Conservation (phyloP, 306 rosid species). For the Hippophae gyantsensis region DNA sequence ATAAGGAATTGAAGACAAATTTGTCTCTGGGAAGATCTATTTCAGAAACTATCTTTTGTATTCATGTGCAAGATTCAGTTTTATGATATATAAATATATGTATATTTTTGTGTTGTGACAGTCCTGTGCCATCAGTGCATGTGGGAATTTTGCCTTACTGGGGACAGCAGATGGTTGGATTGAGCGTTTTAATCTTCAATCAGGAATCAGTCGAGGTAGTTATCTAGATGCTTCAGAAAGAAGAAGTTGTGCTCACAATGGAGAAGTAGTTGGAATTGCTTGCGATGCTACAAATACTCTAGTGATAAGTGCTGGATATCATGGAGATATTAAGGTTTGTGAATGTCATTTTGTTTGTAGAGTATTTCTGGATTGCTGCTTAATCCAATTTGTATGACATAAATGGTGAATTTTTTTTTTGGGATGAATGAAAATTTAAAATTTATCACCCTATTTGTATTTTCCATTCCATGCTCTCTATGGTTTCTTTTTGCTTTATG, state of each 20-base stretch:
- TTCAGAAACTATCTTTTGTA: background rate
- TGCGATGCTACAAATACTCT: slow-evolving; percentile 89
- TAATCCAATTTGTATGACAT: too few relatives aligned
- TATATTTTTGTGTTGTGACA: slow-evolving; percentile 28
- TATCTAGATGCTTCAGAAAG: slow-evolving; percentile 52
- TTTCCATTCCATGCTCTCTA: too few relatives aligned
- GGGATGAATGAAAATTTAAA: too few relatives aligned
- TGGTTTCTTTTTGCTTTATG: too few relatives aligned
- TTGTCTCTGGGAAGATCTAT: background rate
- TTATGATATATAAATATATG: too few relatives aligned
- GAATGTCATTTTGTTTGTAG: background rate
- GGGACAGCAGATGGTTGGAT: slow-evolving; percentile 99
- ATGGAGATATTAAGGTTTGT: slow-evolving; percentile 82
- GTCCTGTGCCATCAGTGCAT: slow-evolving; percentile 88
- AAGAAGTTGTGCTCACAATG: slow-evolving; percentile 59
- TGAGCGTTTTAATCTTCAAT: slow-evolving; percentile 90
- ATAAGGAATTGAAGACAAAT: too few relatives aligned
- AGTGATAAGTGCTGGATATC: slow-evolving; percentile 85
- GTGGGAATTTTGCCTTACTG: slow-evolving; percentile 86
- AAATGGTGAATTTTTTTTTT: too few relatives aligned
- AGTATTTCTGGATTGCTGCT: too few relatives aligned
- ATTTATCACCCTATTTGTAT: too few relatives aligned
- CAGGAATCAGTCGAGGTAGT: slow-evolving; percentile 78
- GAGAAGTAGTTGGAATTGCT: slow-evolving; percentile 90
- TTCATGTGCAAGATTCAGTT: background rate